Evolutionary conservation across 306 rosid species (phyloP).

Genomic region (Urtica urens): DNA sequence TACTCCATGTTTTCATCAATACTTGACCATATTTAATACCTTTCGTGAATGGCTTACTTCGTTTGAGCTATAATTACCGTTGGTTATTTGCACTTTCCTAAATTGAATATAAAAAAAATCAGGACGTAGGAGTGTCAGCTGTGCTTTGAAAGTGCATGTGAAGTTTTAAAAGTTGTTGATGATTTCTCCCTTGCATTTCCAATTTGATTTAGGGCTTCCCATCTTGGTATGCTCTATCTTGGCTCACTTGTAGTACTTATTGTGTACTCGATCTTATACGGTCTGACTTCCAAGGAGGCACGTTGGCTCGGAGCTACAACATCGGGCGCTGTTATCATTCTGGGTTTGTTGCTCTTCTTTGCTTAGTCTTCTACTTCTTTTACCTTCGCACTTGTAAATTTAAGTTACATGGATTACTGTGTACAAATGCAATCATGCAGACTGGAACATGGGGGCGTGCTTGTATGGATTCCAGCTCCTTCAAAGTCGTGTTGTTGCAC

Average conservation of each 20-base stretch:
- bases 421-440: conserved; percentile 40
- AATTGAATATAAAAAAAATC: too few relatives aligned
- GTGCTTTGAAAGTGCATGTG: not conserved
- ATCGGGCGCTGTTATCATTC: conserved; percentile 90
- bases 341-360: conserved; percentile 43
- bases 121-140: too few relatives aligned
- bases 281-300: conserved; percentile 66
- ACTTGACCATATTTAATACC: too few relatives aligned
- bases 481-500: conserved; percentile 74
- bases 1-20: too few relatives aligned
- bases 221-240: conserved; percentile 83
- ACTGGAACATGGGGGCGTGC: conserved; percentile 99
- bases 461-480: conserved; percentile 92
- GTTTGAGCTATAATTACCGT: too few relatives aligned
- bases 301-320: conserved; percentile 96
- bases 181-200: conserved; percentile 4
- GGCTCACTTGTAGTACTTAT: conserved; percentile 86
- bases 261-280: conserved; percentile 85
- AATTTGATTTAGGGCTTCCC: conserved; percentile 69
- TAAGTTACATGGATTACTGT: not conserved
- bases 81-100: too few relatives aligned
- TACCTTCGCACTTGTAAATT: not conserved
- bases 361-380: conserved; percentile 15
- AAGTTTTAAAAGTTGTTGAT: not conserved
- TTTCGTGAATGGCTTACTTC: too few relatives aligned